Conservation (phyloP, 441 rosid genomes). For the Cnidoscolus chayamansa region DNA sequence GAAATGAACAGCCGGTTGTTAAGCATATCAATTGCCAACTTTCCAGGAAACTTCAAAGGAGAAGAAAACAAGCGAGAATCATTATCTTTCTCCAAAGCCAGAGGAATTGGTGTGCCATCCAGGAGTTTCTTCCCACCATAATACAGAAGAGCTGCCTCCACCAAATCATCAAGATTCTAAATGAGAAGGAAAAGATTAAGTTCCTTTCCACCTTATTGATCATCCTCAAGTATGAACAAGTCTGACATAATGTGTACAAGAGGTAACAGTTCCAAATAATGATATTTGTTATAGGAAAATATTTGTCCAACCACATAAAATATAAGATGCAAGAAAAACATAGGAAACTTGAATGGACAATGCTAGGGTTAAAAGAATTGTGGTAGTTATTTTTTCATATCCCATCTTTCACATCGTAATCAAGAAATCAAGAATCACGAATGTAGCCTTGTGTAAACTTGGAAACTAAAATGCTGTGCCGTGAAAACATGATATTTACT, state of each 20-base stretch:
- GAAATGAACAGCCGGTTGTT: constrained; percentile 91
- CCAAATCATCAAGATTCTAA: constrained; percentile 87
- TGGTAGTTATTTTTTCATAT: not conserved
- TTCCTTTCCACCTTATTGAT: constrained; percentile 12
- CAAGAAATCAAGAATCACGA: not conserved
- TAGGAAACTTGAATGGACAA: not conserved
- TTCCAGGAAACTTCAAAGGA: constrained; percentile 93
- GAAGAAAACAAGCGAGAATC: constrained; percentile 75
- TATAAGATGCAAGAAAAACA: not conserved
- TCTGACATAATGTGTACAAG: not conserved
- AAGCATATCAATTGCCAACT: constrained; percentile 78
- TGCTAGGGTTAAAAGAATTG: not conserved
- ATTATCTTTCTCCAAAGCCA: constrained; percentile 73
- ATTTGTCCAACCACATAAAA: too few species aligned
- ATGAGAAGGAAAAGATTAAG: constrained; percentile 13
- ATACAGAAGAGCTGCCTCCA: constrained; percentile 79
- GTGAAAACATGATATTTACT: not conserved
- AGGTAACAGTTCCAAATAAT: not conserved
- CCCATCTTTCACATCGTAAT: not conserved
- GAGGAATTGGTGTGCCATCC: constrained; percentile 60
- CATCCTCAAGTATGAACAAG: too few species aligned
- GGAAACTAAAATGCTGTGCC: not conserved
- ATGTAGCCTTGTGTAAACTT: not conserved
- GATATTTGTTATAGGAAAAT: too few species aligned
- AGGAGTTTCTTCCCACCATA: constrained; percentile 73